These are phyloP conservation scores for Ustilago vetiveriae DNA, from an alignment of 1,284 basidiomycete genomes.

Conservation along the genomic window DNA sequence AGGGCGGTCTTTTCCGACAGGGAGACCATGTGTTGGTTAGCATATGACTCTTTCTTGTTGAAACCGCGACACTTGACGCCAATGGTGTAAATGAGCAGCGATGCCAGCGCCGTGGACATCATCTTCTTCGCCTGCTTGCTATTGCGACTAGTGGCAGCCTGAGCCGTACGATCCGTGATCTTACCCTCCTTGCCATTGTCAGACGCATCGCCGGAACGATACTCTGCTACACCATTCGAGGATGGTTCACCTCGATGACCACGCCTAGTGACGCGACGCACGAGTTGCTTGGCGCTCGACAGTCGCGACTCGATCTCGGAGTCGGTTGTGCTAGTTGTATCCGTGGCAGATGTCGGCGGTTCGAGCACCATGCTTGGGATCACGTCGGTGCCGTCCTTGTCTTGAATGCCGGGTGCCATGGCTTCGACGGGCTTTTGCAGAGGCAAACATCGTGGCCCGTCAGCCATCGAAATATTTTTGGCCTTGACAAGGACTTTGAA, in stretches of 20 bases:
- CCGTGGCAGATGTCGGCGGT: conserved; percentile 26
- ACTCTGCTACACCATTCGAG: background rate
- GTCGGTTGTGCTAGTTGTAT: conserved; percentile 37
- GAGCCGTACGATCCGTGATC: background rate
- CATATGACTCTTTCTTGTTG: conserved; percentile 88
- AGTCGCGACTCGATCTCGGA: conserved; percentile 47
- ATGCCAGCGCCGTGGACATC: conserved; percentile 79
- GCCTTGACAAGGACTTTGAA: conserved; percentile 83
- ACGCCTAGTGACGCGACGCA: conserved; percentile 40
- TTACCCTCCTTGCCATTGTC: conserved; percentile 1
- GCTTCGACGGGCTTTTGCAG: background rate
- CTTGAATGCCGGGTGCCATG: background rate
- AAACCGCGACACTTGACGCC: conserved; percentile 94
- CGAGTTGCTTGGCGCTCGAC: conserved; percentile 45
- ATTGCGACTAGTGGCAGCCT: background rate
- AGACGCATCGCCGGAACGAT: conserved; percentile 7
- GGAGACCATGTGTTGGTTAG: conserved; percentile 88
- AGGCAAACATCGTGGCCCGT: conserved; percentile 11
- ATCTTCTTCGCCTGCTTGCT: conserved; percentile 45
- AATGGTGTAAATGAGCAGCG: conserved; percentile 89
- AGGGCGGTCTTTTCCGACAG: conserved; percentile 78
- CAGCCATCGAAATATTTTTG: conserved; percentile 46
- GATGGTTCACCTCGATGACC: conserved; percentile 4
- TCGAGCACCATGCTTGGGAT: conserved; percentile 22
- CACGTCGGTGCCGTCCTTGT: conserved; percentile 5